Conservation (phyloP, 2,329 filamentous ascomycete species). For the Penicillium sumatraense region DNA sequence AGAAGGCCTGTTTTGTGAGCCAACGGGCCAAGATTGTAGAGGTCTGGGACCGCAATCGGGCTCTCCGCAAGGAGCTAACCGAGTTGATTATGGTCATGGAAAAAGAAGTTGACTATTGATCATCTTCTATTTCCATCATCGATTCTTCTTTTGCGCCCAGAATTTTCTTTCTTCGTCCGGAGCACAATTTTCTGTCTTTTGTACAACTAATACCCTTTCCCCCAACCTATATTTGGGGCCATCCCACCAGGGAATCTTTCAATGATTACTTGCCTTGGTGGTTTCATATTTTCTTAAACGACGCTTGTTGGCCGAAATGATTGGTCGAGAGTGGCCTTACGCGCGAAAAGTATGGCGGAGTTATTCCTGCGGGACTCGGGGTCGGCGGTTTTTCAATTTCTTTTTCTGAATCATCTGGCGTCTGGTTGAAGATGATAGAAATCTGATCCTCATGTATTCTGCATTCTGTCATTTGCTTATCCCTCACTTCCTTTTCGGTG, state of each 20-base stretch:
- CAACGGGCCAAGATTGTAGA: conserved; percentile 44
- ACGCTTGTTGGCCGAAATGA: not conserved
- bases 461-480: conserved; percentile 1
- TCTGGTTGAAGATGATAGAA: conserved; percentile 23
- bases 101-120: conserved; percentile 42
- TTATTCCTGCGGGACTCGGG: conserved; percentile 17
- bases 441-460: conserved; percentile 7
- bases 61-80: conserved; percentile 46
- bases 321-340: not conserved
- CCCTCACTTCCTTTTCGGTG: conserved; percentile 5
- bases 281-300: conserved; percentile 1
- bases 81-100: conserved; percentile 49
- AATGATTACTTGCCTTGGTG: not conserved
- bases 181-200: conserved; percentile 14
- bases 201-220: conserved; percentile 33
- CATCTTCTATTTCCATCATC: conserved; percentile 6
- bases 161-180: not conserved
- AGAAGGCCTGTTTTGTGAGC: conserved; percentile 45
- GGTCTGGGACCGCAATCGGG: conserved; percentile 46
- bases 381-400: conserved; percentile 14
- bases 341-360: conserved; percentile 22
- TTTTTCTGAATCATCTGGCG: conserved; percentile 17
- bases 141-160: conserved; percentile 2
- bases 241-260: not conserved
- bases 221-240: conserved; percentile 1